These are phyloP conservation scores for Diplodia intermedia DNA, from an alignment of 2,329 filamentous ascomycete species.

Conservation along the genomic window DNA sequence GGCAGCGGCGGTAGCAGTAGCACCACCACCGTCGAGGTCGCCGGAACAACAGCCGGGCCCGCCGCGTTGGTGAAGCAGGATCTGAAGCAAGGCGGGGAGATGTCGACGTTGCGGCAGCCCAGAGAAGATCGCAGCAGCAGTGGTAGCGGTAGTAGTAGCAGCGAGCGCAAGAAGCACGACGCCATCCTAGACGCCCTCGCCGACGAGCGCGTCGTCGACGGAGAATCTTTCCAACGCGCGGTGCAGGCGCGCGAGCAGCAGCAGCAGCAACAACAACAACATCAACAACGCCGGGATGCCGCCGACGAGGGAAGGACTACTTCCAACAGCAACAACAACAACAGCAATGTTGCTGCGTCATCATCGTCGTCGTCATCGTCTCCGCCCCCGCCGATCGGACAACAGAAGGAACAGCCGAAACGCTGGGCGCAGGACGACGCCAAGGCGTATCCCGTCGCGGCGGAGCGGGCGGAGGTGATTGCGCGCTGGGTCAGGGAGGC, in stretches of 20 bases:
- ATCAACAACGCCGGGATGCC: slow-evolving; percentile 62
- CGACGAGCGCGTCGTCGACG: slow-evolving; percentile 72
- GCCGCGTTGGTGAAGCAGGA: background rate
- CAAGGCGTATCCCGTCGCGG: slow-evolving; percentile 62
- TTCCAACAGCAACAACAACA: background rate
- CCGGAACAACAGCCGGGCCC: background rate
- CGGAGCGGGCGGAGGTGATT: slow-evolving; percentile 72
- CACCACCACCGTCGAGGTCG: slow-evolving; percentile 24
- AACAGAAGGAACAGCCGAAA: slow-evolving; percentile 45
- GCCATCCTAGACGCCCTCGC: slow-evolving; percentile 71
- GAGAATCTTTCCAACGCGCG: slow-evolving; percentile 68
- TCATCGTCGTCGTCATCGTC: too few species aligned
- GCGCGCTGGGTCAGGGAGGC: slow-evolving; percentile 70
- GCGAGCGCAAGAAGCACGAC: slow-evolving; percentile 67
- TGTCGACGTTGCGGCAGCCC: background rate
- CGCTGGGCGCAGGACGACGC: slow-evolving; percentile 70
- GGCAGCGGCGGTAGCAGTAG: background rate
- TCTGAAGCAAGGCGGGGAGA: background rate
- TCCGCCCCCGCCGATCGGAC: background rate
- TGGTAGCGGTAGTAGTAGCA: slow-evolving; percentile 62
- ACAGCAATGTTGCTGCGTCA: background rate
- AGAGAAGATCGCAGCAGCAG: slow-evolving; percentile 39
- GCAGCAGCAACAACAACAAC: slow-evolving; percentile 49
- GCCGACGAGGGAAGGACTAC: slow-evolving; percentile 49
- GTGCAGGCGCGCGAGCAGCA: slow-evolving; percentile 65